These are phyloP conservation scores for Tephrocybe sp. DNA, from an alignment of 768 basidiomycete genomes.

Conservation along the genomic window DNA sequence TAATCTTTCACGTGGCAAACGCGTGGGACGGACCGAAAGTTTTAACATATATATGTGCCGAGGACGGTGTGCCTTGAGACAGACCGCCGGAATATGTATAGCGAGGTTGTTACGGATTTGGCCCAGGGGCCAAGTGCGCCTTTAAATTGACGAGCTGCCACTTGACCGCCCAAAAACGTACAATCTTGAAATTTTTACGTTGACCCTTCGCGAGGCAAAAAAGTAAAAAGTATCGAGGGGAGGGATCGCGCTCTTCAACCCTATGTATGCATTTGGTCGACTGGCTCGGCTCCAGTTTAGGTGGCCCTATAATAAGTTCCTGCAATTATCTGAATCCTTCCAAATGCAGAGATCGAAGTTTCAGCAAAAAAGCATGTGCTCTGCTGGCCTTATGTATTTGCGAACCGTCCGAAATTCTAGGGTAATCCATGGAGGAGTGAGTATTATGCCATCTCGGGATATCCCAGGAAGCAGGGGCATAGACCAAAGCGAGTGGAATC, in stretches of 20 bases:
- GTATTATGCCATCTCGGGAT: too few species aligned
- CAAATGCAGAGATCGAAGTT: background rate
- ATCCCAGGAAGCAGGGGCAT: too few species aligned
- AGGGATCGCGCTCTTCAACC: background rate
- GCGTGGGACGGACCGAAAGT: slow-evolving; percentile 13
- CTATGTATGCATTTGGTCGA: too few species aligned
- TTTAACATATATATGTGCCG: slow-evolving; percentile 14
- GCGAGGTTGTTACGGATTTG: background rate
- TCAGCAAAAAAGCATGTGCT: background rate
- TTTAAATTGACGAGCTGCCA: background rate
- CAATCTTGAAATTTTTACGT: slow-evolving; percentile 6
- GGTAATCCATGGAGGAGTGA: too few species aligned
- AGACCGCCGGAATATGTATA: slow-evolving; percentile 2
- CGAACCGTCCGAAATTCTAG: background rate
- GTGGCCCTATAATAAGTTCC: background rate
- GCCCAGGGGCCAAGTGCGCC: too few species aligned
- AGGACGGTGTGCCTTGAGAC: slow-evolving; percentile 17
- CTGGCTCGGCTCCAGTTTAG: background rate
- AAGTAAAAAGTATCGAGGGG: background rate
- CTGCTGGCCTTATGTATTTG: background rate
- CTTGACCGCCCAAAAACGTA: background rate
- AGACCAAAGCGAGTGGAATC: too few species aligned
- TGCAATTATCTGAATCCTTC: too few species aligned
- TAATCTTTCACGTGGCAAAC: slow-evolving; percentile 16
- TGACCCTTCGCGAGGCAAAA: background rate